Evolutionary conservation across 2,329 filamentous ascomycete species (phyloP), one percentile per base, ranked within the genome.

Genomic region (Aspergillus sp.): DNA sequence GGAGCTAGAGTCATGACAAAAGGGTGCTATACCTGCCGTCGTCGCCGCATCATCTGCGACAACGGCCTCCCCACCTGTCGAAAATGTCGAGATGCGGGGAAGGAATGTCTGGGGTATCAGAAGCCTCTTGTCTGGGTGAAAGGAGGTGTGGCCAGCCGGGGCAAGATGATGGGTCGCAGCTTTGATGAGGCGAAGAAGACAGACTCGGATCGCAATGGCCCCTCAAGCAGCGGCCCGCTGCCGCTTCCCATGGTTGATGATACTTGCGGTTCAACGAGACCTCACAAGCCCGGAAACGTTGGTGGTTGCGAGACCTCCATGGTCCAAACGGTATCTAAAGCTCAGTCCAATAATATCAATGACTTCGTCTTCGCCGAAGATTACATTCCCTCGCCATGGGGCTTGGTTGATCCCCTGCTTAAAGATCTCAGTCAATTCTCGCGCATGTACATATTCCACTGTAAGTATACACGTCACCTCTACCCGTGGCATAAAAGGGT

Each of bases 141-240:
- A 41, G 67, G 67, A 38, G 66, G 66, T 35, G 65, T 70, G 37
- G 68, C 68, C 19, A 71, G 68, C 52, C 68, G 68, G 31, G 68
- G 68, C 19, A 70, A 69, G 57, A 69, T 76, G 73, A 75, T 76
- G 70, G 74, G 74, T n/a, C 70, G 70, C 54, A 71, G 70, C 26
- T 76, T 72, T 52, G 66, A 71, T 43, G 71, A 73, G 45, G 51
- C 58, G 33, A 57, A 51, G 46, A 54, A 48, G 33, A 43, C 41
- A 5, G 28, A 37, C 9, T 29, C 35, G 10, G 36, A 49, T 42
- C 28, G 6, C 26, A 28, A 34, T 40, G 27, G 35, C 6, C 30
- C 33, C 9, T 38, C 40, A 10, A n/a, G 8, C 26, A 27, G 27
- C 10, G 7, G 7, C 6, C n/a, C 27, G 29, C 19, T 11, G 27